Percentiles rank a stretch among this genome's conserved stretches.
Evolutionary conservation across 2,329 filamentous ascomycete species (phyloP).

Genomic region (Penicillium nordicum): DNA sequence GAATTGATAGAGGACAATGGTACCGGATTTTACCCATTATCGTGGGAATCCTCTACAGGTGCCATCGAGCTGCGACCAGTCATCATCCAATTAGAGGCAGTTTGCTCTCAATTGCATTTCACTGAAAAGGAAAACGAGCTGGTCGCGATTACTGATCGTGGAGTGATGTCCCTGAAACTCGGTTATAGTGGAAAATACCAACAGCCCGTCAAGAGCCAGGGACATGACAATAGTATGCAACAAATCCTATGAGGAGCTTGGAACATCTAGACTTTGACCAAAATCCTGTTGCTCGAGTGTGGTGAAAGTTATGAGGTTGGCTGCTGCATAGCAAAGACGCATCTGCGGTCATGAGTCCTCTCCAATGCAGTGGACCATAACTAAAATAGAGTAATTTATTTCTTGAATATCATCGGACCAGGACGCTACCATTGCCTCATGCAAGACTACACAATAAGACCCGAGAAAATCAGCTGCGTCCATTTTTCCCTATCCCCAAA

Average conservation of each 20-base stretch:
- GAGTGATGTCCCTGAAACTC: slow-evolving; percentile 40
- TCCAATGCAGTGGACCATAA: not conserved
- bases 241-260: not conserved
- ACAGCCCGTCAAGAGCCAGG: not conserved
- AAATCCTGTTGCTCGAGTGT: not conserved
- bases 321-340: not conserved
- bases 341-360: not conserved
- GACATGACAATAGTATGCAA: not conserved
- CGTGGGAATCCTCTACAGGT: slow-evolving; percentile 21
- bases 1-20: slow-evolving; percentile 33
- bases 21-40: slow-evolving; percentile 32
- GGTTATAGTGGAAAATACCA: slow-evolving; percentile 26
- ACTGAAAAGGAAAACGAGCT: slow-evolving; percentile 37
- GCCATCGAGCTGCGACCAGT: slow-evolving; percentile 34
- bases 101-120: slow-evolving; percentile 39
- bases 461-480: not conserved
- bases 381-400: not conserved
- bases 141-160: slow-evolving; percentile 42
- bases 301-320: not conserved
- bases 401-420: not conserved
- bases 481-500: not conserved
- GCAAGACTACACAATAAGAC: not conserved
- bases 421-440: not conserved
- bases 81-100: slow-evolving; percentile 34
- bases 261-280: not conserved